Base-by-base conservation (phyloP, 179 eudicot genomes). In the Silene noctiflora region DNA sequence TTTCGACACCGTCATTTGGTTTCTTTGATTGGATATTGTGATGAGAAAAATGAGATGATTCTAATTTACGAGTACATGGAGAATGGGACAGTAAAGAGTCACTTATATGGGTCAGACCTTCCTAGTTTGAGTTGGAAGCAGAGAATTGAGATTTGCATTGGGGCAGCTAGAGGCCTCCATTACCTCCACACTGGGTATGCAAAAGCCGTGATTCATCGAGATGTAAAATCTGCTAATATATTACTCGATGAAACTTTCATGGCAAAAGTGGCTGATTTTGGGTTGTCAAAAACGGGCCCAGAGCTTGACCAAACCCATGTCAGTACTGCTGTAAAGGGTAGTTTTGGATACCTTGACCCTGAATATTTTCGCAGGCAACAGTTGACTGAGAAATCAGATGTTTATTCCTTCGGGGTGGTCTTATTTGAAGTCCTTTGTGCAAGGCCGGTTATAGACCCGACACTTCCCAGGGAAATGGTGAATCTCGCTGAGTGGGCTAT, bases 241-340 rank as follows among this genome's bases (percentile, higher is more conserved):
- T 76, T 85, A 74, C 81, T 85, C 0, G 86, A 85, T n/a, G 86
- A 83, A 46, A 85, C 81, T 78, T 83, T 80, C 73, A 75, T 85
- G 80, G 84, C 88, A 14, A 85, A 85, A 81, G 85, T 85, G 19
- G 88, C 88, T 1, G 86, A 85, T 71, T 85, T 85, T 33, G 86
- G 88, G 20, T 74, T 85, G 73, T 85, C 88, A 39, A 85, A 85
- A 64, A 77, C 85, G 5, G 88, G 88, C 5, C 85, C 88, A 2
- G 81, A 76, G 60, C 39, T 85, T 1, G 86, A 86, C 64, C 88
- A 86, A 53, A 84, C 88, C 48, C 86, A 86, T 76, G 85, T 86
- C 42, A 86, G 86, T 74, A 86, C 88, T 3, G 88, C 88, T 16
- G 86, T 86, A 59, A 86, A 86, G 42, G 88, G 88, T 48, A 86